Evolutionary conservation across 352 stramenopile genomes (phyloP), one percentile per base, ranked within the genome.

Genomic region (Phytophthora syringae): DNA sequence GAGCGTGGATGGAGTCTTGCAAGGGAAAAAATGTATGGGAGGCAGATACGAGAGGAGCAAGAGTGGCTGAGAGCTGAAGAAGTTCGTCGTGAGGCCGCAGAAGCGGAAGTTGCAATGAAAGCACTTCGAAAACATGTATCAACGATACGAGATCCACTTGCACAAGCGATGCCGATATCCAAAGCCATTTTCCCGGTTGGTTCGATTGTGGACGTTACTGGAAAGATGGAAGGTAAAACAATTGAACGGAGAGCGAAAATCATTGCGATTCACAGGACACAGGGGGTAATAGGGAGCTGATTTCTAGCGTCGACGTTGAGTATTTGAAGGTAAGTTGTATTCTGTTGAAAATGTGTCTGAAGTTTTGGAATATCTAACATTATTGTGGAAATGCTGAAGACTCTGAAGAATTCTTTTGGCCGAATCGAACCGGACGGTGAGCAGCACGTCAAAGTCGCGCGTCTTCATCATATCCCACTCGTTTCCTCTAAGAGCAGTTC

Each of bases 1-100:
- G 68, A 77, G 18, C 78, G 82, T 20, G 82, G 78, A 7, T 91
- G 82, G 82, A 91, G 76, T 63, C 43, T 87, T 12, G 72, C 70
- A 2, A 70, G 67, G 5, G 80, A 91, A 44, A 52, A 76, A 20
- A 60, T 66, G 45, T 51, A 60, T 30, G 48, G 42, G 18, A 68
- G 58, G 13, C 57, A 65, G 20, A 27, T 48, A 42, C 51, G 42
- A 60, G 59, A 70, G 52, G 67, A 68, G 22, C 51, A 67, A 45
- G 40, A 53, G 20, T 76, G 40, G 50, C 37, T 67, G 39, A 24
- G n/a, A 40, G 60, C 34, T 7, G 60, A 74, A 15, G 42, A 63
- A 50, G 66, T 18, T 34, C 39, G 28, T 32, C 63, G 54, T 20
- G 49, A 60, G 7, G 32, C 13, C 2, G 72, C 67, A 60, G 66